These are phyloP conservation scores for Colletotrichum sidae DNA, from an alignment of 2,329 filamentous ascomycete genomes.

Conservation along the genomic window DNA sequence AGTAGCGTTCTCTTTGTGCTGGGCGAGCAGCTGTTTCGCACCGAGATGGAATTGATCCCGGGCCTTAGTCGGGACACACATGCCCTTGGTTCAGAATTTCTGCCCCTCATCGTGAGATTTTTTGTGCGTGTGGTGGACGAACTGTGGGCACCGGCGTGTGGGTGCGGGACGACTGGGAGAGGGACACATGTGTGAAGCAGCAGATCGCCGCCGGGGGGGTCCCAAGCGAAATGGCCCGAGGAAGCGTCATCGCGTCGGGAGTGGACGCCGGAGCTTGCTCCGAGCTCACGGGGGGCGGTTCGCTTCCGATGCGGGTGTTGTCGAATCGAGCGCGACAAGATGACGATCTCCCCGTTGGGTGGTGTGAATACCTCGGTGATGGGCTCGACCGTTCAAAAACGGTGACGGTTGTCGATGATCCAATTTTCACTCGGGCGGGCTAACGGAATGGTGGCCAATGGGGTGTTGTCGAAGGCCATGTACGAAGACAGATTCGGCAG, in stretches of 20 bases:
- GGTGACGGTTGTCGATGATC: background rate
- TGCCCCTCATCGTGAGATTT: constrained; percentile 17
- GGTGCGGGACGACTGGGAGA: constrained; percentile 2
- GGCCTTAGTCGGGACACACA: background rate
- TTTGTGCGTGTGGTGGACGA: constrained; percentile 17
- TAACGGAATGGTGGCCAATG: constrained; percentile 5
- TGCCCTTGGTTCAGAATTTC: background rate
- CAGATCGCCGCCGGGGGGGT: constrained; percentile 1
- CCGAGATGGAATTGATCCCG: constrained; percentile 2
- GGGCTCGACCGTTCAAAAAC: too few species aligned
- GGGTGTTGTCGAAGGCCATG: background rate
- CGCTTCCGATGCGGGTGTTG: constrained; percentile 10
- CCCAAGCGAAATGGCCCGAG: too few species aligned
- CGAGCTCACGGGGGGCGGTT: constrained; percentile 27
- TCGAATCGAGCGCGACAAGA: too few species aligned
- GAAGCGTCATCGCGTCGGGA: background rate
- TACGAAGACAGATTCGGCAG: constrained; percentile 15
- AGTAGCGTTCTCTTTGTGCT: background rate
- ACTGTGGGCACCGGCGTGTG: background rate
- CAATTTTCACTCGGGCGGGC: too few species aligned
- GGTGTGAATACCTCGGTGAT: too few species aligned
- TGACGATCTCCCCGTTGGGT: too few species aligned
- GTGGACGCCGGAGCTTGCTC: constrained; percentile 27
- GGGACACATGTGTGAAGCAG: constrained; percentile 10
- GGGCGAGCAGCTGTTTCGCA: background rate